Base-by-base conservation (phyloP, 208 protist genomes). In the Acanthamoeba lenticulata region DNA sequence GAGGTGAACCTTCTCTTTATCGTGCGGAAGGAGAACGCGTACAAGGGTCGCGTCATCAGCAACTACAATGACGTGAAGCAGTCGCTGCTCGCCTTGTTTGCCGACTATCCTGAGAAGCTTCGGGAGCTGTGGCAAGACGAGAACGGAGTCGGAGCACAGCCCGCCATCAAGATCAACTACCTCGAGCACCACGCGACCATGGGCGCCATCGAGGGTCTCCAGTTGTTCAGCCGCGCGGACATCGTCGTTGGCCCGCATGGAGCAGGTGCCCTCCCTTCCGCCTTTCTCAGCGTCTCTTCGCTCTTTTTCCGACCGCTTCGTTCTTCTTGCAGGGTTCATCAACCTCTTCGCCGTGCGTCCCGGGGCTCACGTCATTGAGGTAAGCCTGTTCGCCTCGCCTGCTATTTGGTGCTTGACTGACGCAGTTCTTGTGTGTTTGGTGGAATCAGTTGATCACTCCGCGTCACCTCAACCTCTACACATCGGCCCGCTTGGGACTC, bases 221-320 rank as follows among this genome's bases (percentile, higher is more conserved):
- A 32, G 44, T 42, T 86, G 11, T 86, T 40, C n/a, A 86, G 44
- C 45, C 3, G 13, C 9, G 77, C 77, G 42, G 86, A 92, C 34
- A 92, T 92, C n/a, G 42, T 92, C 86, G 15, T 74, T 13, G 86
- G 86, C 1, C 86, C 86, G n/a, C 86, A 92, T 32, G 86, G 86
- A 1, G 86, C 86, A 42, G 69, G 69, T 79, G 38, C 69, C 15
- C 21, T 60, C 52, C 52, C 52, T 60, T 21, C 52, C n/a, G n/a
- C n/a, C n/a, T n/a, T n/a, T 60, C 52, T 60, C 52, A 60, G 15
- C 52, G 21, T 21, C 52, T 60, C 21, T 21, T 60, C 21, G 11
- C 15, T 21, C 52, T 60, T 11, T 27, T 60, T 11, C 52, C 52
- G 15, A 60, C 11, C 21, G n/a, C n/a, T n/a, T n/a, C n/a, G n/a